Base-by-base conservation (phyloP, 2,329 filamentous ascomycete genomes). In the Diaporthe sp. region DNA sequence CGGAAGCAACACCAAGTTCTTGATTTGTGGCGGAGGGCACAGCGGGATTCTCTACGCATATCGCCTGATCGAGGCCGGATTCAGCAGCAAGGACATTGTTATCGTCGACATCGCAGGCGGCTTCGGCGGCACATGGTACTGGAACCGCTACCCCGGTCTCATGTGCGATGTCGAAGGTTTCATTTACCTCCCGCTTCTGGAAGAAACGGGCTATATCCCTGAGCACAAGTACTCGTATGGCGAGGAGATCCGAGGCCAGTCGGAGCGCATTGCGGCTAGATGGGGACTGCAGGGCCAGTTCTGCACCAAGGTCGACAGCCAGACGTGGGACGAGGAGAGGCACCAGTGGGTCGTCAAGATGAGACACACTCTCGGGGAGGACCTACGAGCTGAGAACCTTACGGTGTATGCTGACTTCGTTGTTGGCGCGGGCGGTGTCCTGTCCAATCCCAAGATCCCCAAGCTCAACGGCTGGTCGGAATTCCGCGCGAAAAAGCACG, bases 51-150 rank as follows among this genome's bases (percentile, higher is more conserved):
- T 86, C 7, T 83, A 83, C 73, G 86, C 85, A 7, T 83, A 83
- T 1, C 80, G 83, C 3, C 77, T 87, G 31, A 79, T 86, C 28
- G 79, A 86, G 76, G 79, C 82, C 4, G 84, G 85, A 2, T 79
- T 85, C 76, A 76, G 67, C 13, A 74, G 80, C 12, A 78, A 81
- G 7, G 82, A 86, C 61, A 83, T 88, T 34, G 76, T 82, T 22
- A 83, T 88, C 49, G 79, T 87, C 13, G 87, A 88, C 77, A 88
- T 81, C 25, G 86, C 86, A 4, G 85, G 85, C 5, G 86, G 85
- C 8, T 88, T 87, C 79, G 86, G 87, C 5, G 87, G 87, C 0
- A 87, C 85, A 2, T 88, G 87, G 82, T 88, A 86, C 77, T 88
- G 85, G 84, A 88, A 88, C 62, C 81, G 84, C 13, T 88, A 88